These are phyloP conservation scores for Kurtzmaniella natalensis DNA, from an alignment of 1,139 yeast genomes.

Conservation along the genomic window DNA sequence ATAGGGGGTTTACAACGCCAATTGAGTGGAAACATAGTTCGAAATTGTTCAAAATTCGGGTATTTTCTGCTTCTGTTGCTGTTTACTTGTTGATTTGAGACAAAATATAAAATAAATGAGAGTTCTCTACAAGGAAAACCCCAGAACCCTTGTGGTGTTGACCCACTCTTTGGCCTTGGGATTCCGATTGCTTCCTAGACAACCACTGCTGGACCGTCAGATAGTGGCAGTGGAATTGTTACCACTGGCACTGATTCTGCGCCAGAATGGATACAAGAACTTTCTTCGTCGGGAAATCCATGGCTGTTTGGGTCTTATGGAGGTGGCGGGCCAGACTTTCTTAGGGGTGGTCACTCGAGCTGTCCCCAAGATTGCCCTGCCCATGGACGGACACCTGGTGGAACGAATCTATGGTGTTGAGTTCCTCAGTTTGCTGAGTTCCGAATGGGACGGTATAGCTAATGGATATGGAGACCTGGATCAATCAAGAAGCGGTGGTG, in stretches of 20 bases:
- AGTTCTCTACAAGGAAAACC: slow-evolving; percentile 43
- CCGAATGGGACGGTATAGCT: slow-evolving; percentile 75
- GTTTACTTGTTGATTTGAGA: too few relatives aligned
- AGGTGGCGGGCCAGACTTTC: slow-evolving; percentile 61
- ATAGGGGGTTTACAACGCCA: too few relatives aligned
- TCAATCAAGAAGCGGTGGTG: too few relatives aligned
- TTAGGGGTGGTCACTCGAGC: slow-evolving; percentile 77
- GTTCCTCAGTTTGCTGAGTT: slow-evolving; percentile 67
- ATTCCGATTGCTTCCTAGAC: slow-evolving; percentile 31
- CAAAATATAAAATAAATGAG: too few relatives aligned
- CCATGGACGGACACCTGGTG: slow-evolving; percentile 74
- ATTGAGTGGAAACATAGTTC: too few relatives aligned
- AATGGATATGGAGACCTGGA: slow-evolving; percentile 40
- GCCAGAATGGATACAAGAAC: slow-evolving; percentile 39
- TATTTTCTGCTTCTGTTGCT: too few relatives aligned
- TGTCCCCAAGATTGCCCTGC: slow-evolving; percentile 73
- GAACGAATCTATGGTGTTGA: slow-evolving; percentile 81
- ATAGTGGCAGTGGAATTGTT: slow-evolving; percentile 54
- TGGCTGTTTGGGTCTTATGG: slow-evolving; percentile 85
- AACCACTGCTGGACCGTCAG: slow-evolving; percentile 11
- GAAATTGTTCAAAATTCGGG: too few relatives aligned
- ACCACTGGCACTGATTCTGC: slow-evolving; percentile 34
- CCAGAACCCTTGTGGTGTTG: slow-evolving; percentile 52
- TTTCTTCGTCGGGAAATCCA: slow-evolving; percentile 55
- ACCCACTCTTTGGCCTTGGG: slow-evolving; percentile 49